These are phyloP conservation scores for Teunomyces barrocoloradensis DNA, from an alignment of 805 yeast species.

Conservation along the genomic window DNA sequence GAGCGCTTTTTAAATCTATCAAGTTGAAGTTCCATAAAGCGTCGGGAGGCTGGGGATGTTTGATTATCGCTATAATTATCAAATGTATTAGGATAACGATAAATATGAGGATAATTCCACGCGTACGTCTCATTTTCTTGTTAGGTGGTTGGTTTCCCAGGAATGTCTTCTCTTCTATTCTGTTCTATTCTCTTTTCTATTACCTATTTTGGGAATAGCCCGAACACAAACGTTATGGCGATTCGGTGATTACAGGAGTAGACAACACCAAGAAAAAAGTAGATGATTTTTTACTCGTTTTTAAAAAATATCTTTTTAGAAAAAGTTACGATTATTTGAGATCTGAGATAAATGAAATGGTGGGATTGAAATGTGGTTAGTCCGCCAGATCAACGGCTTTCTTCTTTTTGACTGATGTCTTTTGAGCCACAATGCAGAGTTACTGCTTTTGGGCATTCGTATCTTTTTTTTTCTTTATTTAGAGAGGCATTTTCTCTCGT, in stretches of 20 bases:
- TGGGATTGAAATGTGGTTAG: neutral
- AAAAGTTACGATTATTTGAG: neutral
- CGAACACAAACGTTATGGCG: neutral
- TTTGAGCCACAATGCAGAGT: too few species aligned
- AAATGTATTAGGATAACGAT: conserved; percentile 9
- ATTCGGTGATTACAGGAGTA: neutral
- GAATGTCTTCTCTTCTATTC: too few species aligned
- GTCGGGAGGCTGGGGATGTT: conserved; percentile 2
- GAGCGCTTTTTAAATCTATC: conserved; percentile 5
- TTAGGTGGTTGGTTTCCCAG: neutral
- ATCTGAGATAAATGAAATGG: neutral
- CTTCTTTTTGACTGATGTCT: too few species aligned
- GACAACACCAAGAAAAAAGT: neutral
- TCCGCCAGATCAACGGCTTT: too few species aligned
- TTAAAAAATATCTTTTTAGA: neutral
- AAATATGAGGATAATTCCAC: conserved; percentile 5
- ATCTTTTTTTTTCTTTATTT: too few species aligned
- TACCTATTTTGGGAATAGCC: neutral
- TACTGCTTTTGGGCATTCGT: too few species aligned
- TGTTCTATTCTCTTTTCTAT: neutral
- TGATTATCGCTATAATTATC: conserved; percentile 7
- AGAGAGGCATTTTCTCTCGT: too few species aligned
- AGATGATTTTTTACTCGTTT: neutral
- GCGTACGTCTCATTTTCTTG: conserved; percentile 8
- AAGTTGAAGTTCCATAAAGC: conserved; percentile 2